Percentiles rank a stretch among this genome's conserved stretches.
Evolutionary conservation across 768 basidiomycete species (phyloP).

Genomic region (Saitozyma sp.): DNA sequence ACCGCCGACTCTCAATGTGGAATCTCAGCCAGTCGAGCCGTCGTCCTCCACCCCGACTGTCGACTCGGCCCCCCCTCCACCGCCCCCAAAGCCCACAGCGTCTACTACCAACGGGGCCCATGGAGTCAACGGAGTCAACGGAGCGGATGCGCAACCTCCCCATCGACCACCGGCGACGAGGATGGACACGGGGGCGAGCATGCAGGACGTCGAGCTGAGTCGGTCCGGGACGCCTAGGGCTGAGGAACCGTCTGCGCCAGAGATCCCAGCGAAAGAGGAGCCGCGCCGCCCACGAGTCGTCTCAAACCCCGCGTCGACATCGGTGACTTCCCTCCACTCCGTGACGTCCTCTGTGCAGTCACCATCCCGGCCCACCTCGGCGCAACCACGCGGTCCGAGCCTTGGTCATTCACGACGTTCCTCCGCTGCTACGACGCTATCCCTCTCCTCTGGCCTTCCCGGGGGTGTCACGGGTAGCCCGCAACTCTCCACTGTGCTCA

Average conservation of each 20-base stretch:
- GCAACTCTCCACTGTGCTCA: constrained; percentile 48
- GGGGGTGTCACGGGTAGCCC: constrained; percentile 3
- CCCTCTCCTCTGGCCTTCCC: constrained; percentile 22
- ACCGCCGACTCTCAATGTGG: no score
- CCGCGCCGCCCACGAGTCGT: constrained; percentile 5
- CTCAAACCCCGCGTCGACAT: constrained; percentile 28
- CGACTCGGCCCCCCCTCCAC: neutral
- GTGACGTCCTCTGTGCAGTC: constrained; percentile 25
- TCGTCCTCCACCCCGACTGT: no score
- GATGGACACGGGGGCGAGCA: constrained; percentile 23
- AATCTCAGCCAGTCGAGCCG: no score
- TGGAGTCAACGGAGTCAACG: neutral
- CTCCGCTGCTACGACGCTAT: constrained; percentile 44
- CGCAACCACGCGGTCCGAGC: constrained; percentile 8
- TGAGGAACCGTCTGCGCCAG: neutral
- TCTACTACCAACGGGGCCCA: neutral
- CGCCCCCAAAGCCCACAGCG: neutral
- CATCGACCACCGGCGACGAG: neutral
- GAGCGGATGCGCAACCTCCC: no score
- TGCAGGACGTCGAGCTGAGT: constrained; percentile 29
- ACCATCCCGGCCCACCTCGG: constrained; percentile 26
- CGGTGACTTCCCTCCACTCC: constrained; percentile 34
- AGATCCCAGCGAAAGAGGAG: neutral
- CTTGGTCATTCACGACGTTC: constrained; percentile 34
- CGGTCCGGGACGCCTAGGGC: constrained; percentile 18